A percentile compares a stretch with the other conserved stretches of the same genome.
Evolutionary conservation across 2,329 filamentous ascomycete genomes (phyloP).

Genomic region (Verticillium isaacii): DNA sequence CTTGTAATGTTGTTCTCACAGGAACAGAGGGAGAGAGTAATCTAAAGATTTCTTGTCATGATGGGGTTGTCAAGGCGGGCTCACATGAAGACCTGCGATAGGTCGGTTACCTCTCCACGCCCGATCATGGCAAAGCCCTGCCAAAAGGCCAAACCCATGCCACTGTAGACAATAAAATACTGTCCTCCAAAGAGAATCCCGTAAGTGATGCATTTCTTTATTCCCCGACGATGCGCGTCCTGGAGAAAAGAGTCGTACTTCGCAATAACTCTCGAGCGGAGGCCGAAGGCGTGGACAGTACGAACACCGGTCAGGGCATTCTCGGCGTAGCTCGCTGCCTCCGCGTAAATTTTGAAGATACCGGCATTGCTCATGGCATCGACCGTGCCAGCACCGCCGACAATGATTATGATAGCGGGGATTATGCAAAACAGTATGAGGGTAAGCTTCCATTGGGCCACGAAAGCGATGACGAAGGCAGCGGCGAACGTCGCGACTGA

Average conservation of each 20-base stretch:
- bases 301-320: conserved; percentile 12
- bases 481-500: conserved; percentile 2
- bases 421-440: conserved; percentile 3
- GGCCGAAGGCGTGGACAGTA: conserved; percentile 9
- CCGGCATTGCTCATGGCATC: conserved; percentile 12
- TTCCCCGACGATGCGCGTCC: conserved; percentile 20
- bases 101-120: conserved; percentile 5
- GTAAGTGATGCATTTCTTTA: conserved; percentile 21
- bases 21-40: conserved; percentile 1
- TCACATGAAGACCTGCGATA: conserved; percentile 10
- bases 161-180: conserved; percentile 30
- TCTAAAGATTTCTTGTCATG: conserved; percentile 15
- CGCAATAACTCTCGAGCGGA: conserved; percentile 5
- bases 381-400: not conserved
- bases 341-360: conserved; percentile 19
- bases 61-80: not conserved
- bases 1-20: not conserved
- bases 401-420: not conserved
- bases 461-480: conserved; percentile 6
- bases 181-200: conserved; percentile 26
- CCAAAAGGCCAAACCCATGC: conserved; percentile 14
- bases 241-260: conserved; percentile 2
- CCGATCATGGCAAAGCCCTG: conserved; percentile 31
- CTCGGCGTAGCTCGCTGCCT: conserved; percentile 20
- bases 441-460: conserved; percentile 7